phyloP scores from a whole-genome alignment of 1,284 basidiomycete species.

The Anthracocystis walkeri region DNA sequence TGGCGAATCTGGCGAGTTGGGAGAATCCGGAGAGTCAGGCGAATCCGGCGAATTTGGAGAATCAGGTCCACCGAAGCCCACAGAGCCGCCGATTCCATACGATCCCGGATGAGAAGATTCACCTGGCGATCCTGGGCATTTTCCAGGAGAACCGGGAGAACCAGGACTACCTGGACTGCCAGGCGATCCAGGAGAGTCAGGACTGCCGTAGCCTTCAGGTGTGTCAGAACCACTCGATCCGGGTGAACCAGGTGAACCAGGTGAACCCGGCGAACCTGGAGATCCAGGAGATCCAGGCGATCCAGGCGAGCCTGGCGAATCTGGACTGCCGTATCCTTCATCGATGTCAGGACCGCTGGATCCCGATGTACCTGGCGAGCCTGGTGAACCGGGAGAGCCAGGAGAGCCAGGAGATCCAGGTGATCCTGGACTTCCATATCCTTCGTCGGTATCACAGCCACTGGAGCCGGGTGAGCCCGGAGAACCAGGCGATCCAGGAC shows the following conservation, averaged over 20 bases:
- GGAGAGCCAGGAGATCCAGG: not conserved
- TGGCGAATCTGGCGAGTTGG: not conserved
- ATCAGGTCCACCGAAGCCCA: not conserved
- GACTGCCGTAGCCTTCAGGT: not conserved
- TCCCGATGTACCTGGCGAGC: too few relatives aligned
- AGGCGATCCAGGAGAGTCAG: not conserved
- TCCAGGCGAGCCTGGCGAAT: not conserved
- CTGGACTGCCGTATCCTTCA: too few relatives aligned
- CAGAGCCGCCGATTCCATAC: not conserved
- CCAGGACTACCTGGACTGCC: constrained; percentile 7
- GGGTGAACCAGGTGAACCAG: constrained; percentile 2
- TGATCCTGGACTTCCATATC: not conserved
- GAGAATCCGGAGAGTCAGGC: not conserved
- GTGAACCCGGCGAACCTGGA: not conserved
- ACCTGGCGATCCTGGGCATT: not conserved
- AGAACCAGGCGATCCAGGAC: not conserved
- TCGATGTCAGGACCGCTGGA: too few relatives aligned
- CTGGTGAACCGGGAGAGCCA: not conserved
- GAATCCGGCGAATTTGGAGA: not conserved
- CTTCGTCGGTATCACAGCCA: too few relatives aligned
- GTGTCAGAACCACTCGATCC: too few relatives aligned
- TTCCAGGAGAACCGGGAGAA: constrained; percentile 1
- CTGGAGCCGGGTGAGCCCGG: not conserved
- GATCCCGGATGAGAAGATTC: not conserved
- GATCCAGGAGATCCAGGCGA: not conserved